Base-by-base conservation (phyloP, 176 grass and related monocot species). In the Triticum turgidum region DNA sequence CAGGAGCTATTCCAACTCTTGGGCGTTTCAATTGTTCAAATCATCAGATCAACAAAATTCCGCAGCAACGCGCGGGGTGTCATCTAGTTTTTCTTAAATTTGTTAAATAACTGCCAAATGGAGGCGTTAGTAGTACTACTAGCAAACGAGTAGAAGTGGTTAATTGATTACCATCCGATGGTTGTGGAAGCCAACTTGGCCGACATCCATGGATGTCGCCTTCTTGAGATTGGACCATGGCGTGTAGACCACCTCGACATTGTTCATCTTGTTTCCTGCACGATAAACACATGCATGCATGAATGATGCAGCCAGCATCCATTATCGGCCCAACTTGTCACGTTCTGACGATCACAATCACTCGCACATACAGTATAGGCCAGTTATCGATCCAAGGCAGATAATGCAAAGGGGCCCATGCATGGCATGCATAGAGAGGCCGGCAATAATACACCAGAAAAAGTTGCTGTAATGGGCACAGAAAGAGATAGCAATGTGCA, bases 151-250 rank as follows among this genome's bases (percentile, higher is more conserved):
- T 78, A 44, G 69, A 69, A 61, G 32, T n/a, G 20, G 33, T 38
- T 68, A 20, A 17, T 30, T 32, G 32, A 15, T 58, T 86, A 99
- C 97, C 97, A 96, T 83, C 67, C 93, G 93, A 41, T 77, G 38
- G 81, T 94, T 90, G 69, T 91, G 89, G 80, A 99, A 99, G 83
- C 97, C 97, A 91, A 99, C 97, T 96, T 99, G 97, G n/a, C 97
- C 97, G 73, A 99, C 94, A 88, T 99, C 94, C 97, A 99, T 99
- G 0, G 97, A 96, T 56, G 92, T 83, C 56, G 80, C 83, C 86
- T 99, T 99, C 92, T 96, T 97, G 89, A 99, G 90, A 85, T 99
- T 99, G 65, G 89, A 88, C 97, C 97, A 99, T 79, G 97, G 94
- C 15, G 97, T 99, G 81, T 99, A 99, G 37, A 96, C 86, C 77